Conservation (phyloP, 2,329 filamentous ascomycete species). For the Aciculosporium take region DNA sequence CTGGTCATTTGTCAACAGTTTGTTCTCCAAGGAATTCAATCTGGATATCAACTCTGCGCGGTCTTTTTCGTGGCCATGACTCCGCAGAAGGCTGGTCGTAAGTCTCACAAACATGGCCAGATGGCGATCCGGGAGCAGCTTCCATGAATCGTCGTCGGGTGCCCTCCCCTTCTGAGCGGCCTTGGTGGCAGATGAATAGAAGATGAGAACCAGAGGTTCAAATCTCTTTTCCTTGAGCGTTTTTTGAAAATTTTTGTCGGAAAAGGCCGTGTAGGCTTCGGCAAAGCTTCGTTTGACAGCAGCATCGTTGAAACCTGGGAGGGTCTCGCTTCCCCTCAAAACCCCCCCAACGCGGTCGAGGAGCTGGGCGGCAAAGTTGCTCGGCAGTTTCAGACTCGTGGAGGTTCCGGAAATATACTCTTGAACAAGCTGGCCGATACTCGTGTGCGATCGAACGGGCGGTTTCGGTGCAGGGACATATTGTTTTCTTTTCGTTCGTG, state of each 20-base stretch:
- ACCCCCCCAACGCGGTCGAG: constrained; percentile 69
- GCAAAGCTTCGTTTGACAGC: constrained; percentile 87
- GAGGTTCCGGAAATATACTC: constrained; percentile 53
- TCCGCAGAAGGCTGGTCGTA: constrained; percentile 63
- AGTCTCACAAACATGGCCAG: constrained; percentile 88
- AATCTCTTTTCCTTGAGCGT: constrained; percentile 84
- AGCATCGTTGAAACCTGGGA: constrained; percentile 83
- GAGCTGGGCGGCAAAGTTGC: constrained; percentile 36
- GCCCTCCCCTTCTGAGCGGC: constrained; percentile 61
- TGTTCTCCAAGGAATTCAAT: constrained; percentile 74
- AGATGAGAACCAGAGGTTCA: constrained; percentile 86
- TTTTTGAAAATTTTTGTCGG: constrained; percentile 75
- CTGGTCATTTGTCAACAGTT: constrained; percentile 85
- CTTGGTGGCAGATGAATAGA: constrained; percentile 89
- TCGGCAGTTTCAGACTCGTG: constrained; percentile 40
- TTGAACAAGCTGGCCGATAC: constrained; percentile 74
- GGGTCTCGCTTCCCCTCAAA: constrained; percentile 64
- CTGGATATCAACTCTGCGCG: constrained; percentile 70
- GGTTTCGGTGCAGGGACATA: constrained; percentile 57
- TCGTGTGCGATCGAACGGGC: constrained; percentile 49
- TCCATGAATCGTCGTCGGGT: constrained; percentile 76
- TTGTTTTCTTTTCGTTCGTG: constrained; percentile 77
- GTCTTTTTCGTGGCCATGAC: constrained; percentile 74
- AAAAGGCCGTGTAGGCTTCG: constrained; percentile 85
- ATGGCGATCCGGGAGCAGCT: constrained; percentile 82